Percentiles rank a stretch among this genome's conserved stretches.
Conservation (phyloP, 441 rosid genomes). For the Gossypium trilobum region DNA sequence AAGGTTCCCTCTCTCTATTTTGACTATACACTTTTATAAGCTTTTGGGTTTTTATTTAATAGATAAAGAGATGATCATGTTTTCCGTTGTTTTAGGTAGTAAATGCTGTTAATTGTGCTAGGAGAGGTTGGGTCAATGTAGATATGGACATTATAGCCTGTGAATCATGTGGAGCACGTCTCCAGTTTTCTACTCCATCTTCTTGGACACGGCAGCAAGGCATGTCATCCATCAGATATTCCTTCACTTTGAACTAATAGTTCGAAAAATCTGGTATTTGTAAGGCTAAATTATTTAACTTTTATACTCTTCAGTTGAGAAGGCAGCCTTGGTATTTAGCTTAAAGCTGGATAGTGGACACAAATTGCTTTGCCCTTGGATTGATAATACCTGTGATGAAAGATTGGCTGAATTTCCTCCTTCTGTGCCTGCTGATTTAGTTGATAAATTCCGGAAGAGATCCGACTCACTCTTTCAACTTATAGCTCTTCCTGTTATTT, state of each 20-base stretch:
- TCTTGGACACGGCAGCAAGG: slow-evolving; percentile 89
- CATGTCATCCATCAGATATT: slow-evolving; percentile 12
- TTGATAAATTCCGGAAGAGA: slow-evolving; percentile 52
- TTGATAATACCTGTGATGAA: slow-evolving; percentile 68
- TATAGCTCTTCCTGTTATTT: slow-evolving; percentile 59
- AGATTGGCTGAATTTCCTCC: slow-evolving; percentile 84
- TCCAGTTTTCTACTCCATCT: slow-evolving; percentile 69
- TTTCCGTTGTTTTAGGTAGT: slow-evolving; percentile 44
- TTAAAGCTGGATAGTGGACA: slow-evolving; percentile 83
- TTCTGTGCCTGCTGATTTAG: slow-evolving; percentile 51
- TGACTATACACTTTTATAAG: not conserved
- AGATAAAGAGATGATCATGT: not conserved
- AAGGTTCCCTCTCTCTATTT: slow-evolving; percentile 35
- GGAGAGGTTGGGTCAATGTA: slow-evolving; percentile 85
- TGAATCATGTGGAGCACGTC: slow-evolving; percentile 85
- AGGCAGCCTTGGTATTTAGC: slow-evolving; percentile 77
- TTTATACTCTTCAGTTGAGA: slow-evolving; percentile 53
- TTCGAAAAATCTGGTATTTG: not conserved
- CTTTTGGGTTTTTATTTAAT: not conserved
- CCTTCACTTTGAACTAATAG: not conserved
- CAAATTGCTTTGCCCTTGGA: slow-evolving; percentile 75
- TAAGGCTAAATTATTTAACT: not conserved
- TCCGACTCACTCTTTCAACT: slow-evolving; percentile 47
- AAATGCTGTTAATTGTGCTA: slow-evolving; percentile 77
- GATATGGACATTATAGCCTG: slow-evolving; percentile 72